Conservation (phyloP, 768 basidiomycete genomes). For the Boletus rex-veris region DNA sequence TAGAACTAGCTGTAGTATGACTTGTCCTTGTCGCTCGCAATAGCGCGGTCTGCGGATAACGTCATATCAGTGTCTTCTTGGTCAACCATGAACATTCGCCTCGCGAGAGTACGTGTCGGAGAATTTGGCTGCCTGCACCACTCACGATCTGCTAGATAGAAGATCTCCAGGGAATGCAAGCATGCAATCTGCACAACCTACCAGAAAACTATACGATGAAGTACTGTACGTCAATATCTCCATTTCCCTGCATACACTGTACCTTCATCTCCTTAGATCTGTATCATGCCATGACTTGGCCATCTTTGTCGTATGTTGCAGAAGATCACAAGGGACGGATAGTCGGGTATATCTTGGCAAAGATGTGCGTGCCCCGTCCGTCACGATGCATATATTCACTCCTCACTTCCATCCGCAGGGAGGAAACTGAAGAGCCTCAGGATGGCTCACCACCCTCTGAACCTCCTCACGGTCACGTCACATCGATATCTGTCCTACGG, state of each 20-base stretch:
- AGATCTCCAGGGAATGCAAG: constrained; percentile 90
- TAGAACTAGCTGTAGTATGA: background rate
- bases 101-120: constrained; percentile 24
- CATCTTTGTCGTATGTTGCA: constrained; percentile 88
- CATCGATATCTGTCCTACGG: constrained; percentile 91
- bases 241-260: background rate
- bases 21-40: background rate
- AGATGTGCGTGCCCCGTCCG: constrained; percentile 62
- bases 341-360: constrained; percentile 94
- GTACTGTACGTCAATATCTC: constrained; percentile 50
- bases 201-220: constrained; percentile 89
- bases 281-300: constrained; percentile 90
- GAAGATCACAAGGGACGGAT: constrained; percentile 86
- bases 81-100: constrained; percentile 29
- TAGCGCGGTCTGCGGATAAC: too few species aligned
- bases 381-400: background rate
- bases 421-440: constrained; percentile 42
- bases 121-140: background rate
- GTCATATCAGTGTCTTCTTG: background rate
- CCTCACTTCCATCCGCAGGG: constrained; percentile 46
- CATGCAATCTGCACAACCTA: constrained; percentile 88
- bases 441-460: constrained; percentile 49
- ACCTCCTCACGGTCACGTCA: constrained; percentile 84
- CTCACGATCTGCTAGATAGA: constrained; percentile 55
- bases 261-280: constrained; percentile 55